A percentile compares a stretch with the other conserved stretches of the same genome.
Conservation (phyloP, 805 yeast genomes). For the Yarrowia alimentaria region DNA sequence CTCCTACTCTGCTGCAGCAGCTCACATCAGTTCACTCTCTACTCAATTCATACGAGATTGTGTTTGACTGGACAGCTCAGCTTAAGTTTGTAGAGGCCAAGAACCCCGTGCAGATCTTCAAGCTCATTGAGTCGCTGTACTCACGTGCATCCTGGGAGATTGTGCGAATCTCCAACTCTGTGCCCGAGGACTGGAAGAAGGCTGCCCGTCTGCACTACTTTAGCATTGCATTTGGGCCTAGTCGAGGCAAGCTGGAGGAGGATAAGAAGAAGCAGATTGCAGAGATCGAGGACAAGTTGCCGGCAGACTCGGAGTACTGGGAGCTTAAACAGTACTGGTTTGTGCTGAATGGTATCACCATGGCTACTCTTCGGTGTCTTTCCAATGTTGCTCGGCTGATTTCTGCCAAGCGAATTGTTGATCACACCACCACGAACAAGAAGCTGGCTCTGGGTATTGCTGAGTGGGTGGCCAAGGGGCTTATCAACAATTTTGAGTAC, state of each 20-base stretch:
- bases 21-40: constrained; percentile 22
- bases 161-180: constrained; percentile 24
- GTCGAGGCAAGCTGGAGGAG: constrained; percentile 15
- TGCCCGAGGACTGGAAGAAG: constrained; percentile 26
- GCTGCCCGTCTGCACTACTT: constrained; percentile 18
- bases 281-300: constrained; percentile 15
- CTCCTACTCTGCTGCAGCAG: constrained; percentile 2
- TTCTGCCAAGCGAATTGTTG: constrained; percentile 12
- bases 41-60: constrained; percentile 14
- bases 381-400: constrained; percentile 11
- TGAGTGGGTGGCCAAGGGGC: constrained; percentile 24
- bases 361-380: constrained; percentile 17
- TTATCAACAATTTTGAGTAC: constrained; percentile 19
- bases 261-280: constrained; percentile 17
- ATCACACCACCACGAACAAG: constrained; percentile 20
- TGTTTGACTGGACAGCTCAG: constrained; percentile 21
- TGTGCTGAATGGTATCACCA: constrained; percentile 26
- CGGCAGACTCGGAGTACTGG: constrained; percentile 21
- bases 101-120: constrained; percentile 1
- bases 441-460: constrained; percentile 23
- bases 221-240: constrained; percentile 15
- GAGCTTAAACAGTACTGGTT: constrained; percentile 18
- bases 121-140: constrained; percentile 13
- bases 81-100: constrained; percentile 15
- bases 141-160: constrained; percentile 25